A percentile compares a stretch with the other conserved stretches of the same genome.
Evolutionary conservation across 2,329 filamentous ascomycete genomes (phyloP).

Genomic region (Cytospora piceicola): DNA sequence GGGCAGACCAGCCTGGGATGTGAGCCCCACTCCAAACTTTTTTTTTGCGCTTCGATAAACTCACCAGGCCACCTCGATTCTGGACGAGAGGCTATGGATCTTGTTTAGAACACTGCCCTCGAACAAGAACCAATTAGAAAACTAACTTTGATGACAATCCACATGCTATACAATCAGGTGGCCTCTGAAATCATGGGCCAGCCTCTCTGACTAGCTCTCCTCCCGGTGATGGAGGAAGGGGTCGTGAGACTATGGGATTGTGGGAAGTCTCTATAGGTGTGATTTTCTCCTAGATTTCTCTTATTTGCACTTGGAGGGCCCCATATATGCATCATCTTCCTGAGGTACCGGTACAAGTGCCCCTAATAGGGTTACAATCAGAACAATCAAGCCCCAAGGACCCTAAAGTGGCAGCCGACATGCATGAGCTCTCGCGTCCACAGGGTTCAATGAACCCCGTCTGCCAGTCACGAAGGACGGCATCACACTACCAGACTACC

Average conservation of each 20-base stretch:
- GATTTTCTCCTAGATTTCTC: not conserved
- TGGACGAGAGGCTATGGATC: not conserved
- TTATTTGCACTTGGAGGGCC: conserved; percentile 21
- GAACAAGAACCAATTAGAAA: not conserved
- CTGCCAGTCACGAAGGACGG: not conserved
- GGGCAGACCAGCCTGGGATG: conserved; percentile 3
- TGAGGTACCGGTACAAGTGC: conserved; percentile 8
- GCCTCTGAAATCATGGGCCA: too few relatives aligned
- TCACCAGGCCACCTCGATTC: not conserved
- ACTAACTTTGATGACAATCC: not conserved
- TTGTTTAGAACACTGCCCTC: not conserved
- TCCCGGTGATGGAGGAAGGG: not conserved
- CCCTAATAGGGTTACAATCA: conserved; percentile 18
- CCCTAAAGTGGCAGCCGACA: conserved; percentile 19
- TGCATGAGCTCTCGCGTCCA: not conserved
- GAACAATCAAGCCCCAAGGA: not conserved
- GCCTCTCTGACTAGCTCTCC: too few relatives aligned
- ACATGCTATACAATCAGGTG: not conserved
- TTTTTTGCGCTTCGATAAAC: not conserved
- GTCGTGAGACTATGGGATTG: not conserved
- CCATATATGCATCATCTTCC: conserved; percentile 22
- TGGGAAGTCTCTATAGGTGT: not conserved
- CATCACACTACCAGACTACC: not conserved
- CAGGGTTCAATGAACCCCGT: not conserved
- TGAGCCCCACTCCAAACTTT: conserved; percentile 19